Evolutionary conservation across 1,284 basidiomycete species (phyloP).

Genomic region (Athelia sp.): DNA sequence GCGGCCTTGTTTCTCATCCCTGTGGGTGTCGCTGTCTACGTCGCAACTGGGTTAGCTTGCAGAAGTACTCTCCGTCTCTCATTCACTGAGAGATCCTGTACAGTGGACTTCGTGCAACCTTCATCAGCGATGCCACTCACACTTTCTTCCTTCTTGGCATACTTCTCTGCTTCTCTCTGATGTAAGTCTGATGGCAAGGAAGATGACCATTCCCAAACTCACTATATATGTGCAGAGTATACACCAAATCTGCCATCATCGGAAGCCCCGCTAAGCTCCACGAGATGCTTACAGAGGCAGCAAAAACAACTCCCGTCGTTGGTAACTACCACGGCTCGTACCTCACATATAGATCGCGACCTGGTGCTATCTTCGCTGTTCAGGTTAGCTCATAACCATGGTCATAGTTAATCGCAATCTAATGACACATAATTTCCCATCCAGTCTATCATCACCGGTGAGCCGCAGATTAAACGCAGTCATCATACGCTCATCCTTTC

Average conservation of each 20-base stretch:
- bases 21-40: slow-evolving; percentile 16
- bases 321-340: slow-evolving; percentile 30
- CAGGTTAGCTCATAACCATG: slow-evolving; percentile 9
- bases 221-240: slow-evolving; percentile 6
- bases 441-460: slow-evolving; percentile 6
- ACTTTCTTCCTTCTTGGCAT: slow-evolving; percentile 13
- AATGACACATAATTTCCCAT: too few relatives aligned
- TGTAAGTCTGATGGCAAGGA: slow-evolving; percentile 8
- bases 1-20: slow-evolving; percentile 37
- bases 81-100: too few relatives aligned
- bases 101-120: slow-evolving; percentile 20
- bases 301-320: slow-evolving; percentile 17
- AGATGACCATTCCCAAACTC: too few relatives aligned
- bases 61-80: background rate
- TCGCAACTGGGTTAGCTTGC: slow-evolving; percentile 12
- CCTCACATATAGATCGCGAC: slow-evolving; percentile 22
- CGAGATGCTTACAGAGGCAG: slow-evolving; percentile 17
- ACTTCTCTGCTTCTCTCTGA: slow-evolving; percentile 11
- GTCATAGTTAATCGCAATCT: too few relatives aligned
- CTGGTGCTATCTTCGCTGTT: slow-evolving; percentile 13
- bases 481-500: too few relatives aligned
- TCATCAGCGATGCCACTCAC: slow-evolving; percentile 22
- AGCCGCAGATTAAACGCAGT: too few relatives aligned
- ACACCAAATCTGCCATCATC: slow-evolving; percentile 12
- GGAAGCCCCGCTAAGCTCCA: slow-evolving; percentile 13